Percentiles rank a stretch among this genome's conserved stretches.
Conservation (phyloP, 2,329 filamentous ascomycete species). For the Aspergillus sp. region DNA sequence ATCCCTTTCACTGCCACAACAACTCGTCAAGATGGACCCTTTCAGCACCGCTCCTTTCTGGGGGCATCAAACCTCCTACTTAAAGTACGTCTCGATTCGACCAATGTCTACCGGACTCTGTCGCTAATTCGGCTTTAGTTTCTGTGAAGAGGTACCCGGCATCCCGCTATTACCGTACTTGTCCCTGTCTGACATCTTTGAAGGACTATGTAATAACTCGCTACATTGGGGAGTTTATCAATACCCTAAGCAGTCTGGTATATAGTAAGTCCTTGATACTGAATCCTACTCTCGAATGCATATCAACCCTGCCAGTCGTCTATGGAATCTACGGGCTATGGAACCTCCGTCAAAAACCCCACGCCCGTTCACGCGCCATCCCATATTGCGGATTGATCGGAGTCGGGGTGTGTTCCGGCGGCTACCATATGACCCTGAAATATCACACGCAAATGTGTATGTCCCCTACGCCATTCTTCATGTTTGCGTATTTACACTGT, state of each 20-base stretch:
- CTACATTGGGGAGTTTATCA: constrained; percentile 47
- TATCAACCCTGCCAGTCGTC: constrained; percentile 23
- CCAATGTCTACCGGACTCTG: neutral
- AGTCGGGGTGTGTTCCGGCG: constrained; percentile 27
- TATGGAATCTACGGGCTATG: constrained; percentile 41
- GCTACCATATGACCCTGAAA: constrained; percentile 31
- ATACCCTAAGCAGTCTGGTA: constrained; percentile 42
- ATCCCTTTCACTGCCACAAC: neutral
- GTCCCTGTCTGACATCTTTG: neutral
- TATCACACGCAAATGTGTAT: constrained; percentile 34
- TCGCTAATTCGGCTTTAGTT: constrained; percentile 14
- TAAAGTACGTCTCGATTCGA: constrained; percentile 20
- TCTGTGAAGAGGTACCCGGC: constrained; percentile 27
- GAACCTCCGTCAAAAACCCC: constrained; percentile 18
- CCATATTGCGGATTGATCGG: constrained; percentile 40
- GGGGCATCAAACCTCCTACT: constrained; percentile 27
- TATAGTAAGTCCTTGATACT: constrained; percentile 26
- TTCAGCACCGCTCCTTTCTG: constrained; percentile 18
- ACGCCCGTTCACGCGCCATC: constrained; percentile 27
- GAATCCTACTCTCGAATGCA: too few relatives aligned
- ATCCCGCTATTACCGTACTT: too few relatives aligned
- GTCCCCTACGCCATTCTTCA: neutral
- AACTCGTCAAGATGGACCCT: constrained; percentile 1
- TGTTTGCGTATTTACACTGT: neutral
- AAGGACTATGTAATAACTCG: constrained; percentile 42